Evolutionary conservation across 257 asterid genomes (phyloP).

Genomic region (Fraxinus excelsior): DNA sequence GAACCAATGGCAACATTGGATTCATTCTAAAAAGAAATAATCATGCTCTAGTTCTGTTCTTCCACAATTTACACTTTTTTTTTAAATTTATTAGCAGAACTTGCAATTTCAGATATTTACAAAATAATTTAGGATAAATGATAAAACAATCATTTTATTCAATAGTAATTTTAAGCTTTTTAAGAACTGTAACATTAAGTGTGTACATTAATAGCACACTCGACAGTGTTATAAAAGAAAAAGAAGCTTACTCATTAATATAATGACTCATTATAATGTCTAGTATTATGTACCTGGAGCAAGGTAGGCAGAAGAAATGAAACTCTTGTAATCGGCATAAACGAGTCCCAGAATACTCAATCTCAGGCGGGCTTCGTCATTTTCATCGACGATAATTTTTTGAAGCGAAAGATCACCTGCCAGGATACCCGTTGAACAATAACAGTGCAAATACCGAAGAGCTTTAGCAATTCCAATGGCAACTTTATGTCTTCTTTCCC

Average conservation of each 20-base stretch:
- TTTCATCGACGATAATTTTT: constrained; percentile 54
- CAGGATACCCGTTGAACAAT: constrained; percentile 44
- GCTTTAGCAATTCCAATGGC: constrained; percentile 67
- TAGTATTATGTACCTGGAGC: constrained; percentile 52
- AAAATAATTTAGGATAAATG: no score
- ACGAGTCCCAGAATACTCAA: constrained; percentile 30
- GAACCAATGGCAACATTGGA: not conserved
- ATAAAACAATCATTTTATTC: no score
- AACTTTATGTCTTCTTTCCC: constrained; percentile 58
- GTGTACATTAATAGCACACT: not conserved
- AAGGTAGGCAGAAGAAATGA: constrained; percentile 44
- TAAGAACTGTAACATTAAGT: not conserved
- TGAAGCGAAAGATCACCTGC: constrained; percentile 51
- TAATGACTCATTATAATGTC: no score
- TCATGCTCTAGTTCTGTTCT: not conserved
- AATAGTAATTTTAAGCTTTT: not conserved
- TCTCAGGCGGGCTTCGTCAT: constrained; percentile 54
- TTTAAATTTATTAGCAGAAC: not conserved
- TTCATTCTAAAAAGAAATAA: not conserved
- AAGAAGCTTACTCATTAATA: no score
- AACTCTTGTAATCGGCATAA: constrained; percentile 36
- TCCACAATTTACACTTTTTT: not conserved
- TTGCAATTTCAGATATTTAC: no score
- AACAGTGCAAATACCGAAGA: constrained; percentile 56
- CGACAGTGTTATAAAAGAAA: no score